Evolutionary conservation across 2,329 filamentous ascomycete species (phyloP).

Genomic region (Immersiporthe knoxdaviesiana): DNA sequence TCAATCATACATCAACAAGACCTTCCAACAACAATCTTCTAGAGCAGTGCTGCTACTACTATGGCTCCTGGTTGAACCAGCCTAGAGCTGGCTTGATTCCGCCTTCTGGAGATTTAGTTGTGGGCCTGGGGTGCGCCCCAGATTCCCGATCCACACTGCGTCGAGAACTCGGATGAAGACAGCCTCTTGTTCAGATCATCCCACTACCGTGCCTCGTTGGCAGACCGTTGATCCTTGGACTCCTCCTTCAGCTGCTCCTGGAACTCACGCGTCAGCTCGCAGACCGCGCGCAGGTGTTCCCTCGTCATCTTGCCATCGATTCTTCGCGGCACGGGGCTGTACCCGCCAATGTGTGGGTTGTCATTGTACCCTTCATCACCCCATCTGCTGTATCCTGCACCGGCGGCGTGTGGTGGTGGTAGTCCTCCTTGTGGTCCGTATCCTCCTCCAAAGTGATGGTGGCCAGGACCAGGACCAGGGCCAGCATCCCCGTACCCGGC

Average conservation of each 20-base stretch:
- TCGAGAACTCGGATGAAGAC: too few relatives aligned
- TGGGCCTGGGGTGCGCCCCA: not conserved
- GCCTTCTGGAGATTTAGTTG: not conserved
- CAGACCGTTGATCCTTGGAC: slow-evolving; percentile 11
- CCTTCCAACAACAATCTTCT: too few relatives aligned
- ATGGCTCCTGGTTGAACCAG: too few relatives aligned
- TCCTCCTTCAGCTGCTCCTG: slow-evolving; percentile 28
- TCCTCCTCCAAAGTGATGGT: not conserved
- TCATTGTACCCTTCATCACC: slow-evolving; percentile 6
- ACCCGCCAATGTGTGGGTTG: not conserved
- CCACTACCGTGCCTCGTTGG: slow-evolving; percentile 12
- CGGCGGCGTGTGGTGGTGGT: not conserved
- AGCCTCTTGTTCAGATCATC: too few relatives aligned
- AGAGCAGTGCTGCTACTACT: not conserved
- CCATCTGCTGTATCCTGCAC: not conserved
- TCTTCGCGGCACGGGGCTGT: slow-evolving; percentile 6
- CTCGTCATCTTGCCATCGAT: slow-evolving; percentile 21
- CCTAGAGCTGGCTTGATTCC: not conserved
- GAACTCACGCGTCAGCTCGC: slow-evolving; percentile 21
- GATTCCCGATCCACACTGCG: not conserved
- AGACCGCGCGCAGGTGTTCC: slow-evolving; percentile 12
- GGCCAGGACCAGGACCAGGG: not conserved
- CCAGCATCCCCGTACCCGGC: not conserved
- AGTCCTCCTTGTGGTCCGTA: not conserved
- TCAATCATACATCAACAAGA: too few relatives aligned